Percentiles rank a stretch among this genome's conserved stretches.
Evolutionary conservation across 2,329 filamentous ascomycete species (phyloP).

Genomic region (Xylaria sp.): DNA sequence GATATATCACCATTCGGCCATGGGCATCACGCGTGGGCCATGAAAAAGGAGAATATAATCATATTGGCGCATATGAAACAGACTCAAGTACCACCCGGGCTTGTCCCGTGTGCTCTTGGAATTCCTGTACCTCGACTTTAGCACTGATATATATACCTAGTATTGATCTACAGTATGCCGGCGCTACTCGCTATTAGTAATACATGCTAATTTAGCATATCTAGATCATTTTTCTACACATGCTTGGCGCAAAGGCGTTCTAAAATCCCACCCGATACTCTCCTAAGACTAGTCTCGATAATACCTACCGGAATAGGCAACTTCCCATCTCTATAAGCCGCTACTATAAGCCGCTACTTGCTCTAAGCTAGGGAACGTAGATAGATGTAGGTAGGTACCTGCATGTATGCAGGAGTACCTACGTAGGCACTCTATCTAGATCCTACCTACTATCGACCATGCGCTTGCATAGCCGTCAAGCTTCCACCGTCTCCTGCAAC

Average conservation of each 20-base stretch:
- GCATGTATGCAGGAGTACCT: not conserved
- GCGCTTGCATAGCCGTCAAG: not conserved
- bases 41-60: not conserved
- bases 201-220: not conserved
- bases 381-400: not conserved
- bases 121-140: not conserved
- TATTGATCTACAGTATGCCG: no score
- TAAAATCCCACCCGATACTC: not conserved
- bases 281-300: not conserved
- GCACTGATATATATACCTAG: not conserved
- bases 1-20: not conserved
- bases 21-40: not conserved
- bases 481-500: not conserved
- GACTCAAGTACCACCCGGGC: not conserved
- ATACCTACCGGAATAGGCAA: slow-evolving; percentile 25
- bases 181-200: no score
- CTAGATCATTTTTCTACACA: not conserved
- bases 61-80: slow-evolving; percentile 7
- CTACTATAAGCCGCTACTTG: not conserved
- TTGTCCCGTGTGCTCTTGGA: not conserved
- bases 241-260: not conserved
- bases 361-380: no score
- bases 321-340: slow-evolving; percentile 5
- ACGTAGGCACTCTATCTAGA: not conserved
- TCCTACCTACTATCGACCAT: not conserved